Evolutionary conservation across 331 rosid genomes (phyloP).

Genomic region (Malus hybrid): DNA sequence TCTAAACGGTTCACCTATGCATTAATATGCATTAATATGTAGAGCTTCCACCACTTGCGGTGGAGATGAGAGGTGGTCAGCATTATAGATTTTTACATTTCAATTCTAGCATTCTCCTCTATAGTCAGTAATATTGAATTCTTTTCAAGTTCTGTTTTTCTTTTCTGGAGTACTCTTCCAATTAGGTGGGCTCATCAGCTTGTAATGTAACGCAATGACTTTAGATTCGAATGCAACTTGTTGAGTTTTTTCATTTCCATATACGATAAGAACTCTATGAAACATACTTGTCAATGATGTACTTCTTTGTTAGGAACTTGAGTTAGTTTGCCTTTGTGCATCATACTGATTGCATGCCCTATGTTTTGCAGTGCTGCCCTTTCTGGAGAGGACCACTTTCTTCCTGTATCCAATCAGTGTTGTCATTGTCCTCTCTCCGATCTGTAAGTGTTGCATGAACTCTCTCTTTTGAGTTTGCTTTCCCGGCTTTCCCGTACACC

Average conservation of each 20-base stretch:
- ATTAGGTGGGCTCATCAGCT: not conserved
- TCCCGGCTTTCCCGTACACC: slow-evolving; percentile 1
- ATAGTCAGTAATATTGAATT: not conserved
- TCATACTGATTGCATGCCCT: not conserved
- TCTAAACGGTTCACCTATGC: not conserved
- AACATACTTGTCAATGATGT: not conserved
- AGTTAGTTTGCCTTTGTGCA: not conserved
- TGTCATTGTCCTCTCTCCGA: slow-evolving; percentile 81
- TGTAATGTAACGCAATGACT: not conserved
- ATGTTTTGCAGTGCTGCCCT: slow-evolving; percentile 74
- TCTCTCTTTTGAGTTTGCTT: slow-evolving; percentile 12
- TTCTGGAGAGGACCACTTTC: slow-evolving; percentile 86
- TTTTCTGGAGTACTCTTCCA: not conserved
- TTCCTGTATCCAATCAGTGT: slow-evolving; percentile 89
- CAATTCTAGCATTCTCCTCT: not conserved
- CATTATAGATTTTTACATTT: not conserved
- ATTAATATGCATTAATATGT: too few relatives aligned
- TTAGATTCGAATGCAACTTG: not conserved
- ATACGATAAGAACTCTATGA: not conserved
- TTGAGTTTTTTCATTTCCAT: not conserved
- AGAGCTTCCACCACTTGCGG: not conserved
- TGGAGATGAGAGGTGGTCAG: not conserved
- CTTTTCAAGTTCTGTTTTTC: not conserved
- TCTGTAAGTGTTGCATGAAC: slow-evolving; percentile 60
- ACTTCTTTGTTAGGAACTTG: not conserved